Percentiles rank a stretch among this genome's conserved stretches.
Conservation (phyloP, 139 green algal species). For the Pseudopediastrum boryanum region DNA sequence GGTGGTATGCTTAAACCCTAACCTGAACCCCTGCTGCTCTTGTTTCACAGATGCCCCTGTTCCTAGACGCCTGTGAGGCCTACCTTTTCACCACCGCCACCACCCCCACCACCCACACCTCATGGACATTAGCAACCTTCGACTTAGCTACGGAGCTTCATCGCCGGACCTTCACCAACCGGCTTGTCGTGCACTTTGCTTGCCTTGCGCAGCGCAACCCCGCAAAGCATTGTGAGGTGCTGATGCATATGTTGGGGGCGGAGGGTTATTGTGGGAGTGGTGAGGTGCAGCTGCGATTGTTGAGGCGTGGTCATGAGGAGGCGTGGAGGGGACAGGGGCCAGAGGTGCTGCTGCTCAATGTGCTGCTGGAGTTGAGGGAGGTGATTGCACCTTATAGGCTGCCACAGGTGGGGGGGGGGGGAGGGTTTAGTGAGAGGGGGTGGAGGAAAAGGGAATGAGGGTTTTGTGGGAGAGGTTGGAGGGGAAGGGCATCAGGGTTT, state of each 20-base stretch:
- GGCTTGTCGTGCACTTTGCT: conserved; percentile 21
- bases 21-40: too few species aligned
- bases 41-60: conserved; percentile 2
- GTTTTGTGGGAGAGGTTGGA: too few species aligned
- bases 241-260: conserved; percentile 21
- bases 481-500: too few species aligned
- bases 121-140: conserved; percentile 1
- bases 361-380: conserved; percentile 17
- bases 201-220: conserved; percentile 22
- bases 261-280: neutral
- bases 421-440: too few species aligned
- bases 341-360: conserved; percentile 35
- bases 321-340: conserved; percentile 33
- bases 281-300: conserved; percentile 3
- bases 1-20: too few species aligned
- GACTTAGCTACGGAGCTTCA: conserved; percentile 30
- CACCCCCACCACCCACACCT: neutral
- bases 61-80: conserved; percentile 24
- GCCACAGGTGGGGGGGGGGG: too few species aligned
- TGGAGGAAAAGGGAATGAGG: too few species aligned
- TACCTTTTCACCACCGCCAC: conserved; percentile 20
- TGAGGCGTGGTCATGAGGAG: conserved; percentile 15
- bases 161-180: neutral
- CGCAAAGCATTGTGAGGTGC: neutral
- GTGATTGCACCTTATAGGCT: neutral